These are phyloP conservation scores for Oleoguttula mirabilis DNA, from an alignment of 495 filamentous ascomycete species.

Conservation along the genomic window DNA sequence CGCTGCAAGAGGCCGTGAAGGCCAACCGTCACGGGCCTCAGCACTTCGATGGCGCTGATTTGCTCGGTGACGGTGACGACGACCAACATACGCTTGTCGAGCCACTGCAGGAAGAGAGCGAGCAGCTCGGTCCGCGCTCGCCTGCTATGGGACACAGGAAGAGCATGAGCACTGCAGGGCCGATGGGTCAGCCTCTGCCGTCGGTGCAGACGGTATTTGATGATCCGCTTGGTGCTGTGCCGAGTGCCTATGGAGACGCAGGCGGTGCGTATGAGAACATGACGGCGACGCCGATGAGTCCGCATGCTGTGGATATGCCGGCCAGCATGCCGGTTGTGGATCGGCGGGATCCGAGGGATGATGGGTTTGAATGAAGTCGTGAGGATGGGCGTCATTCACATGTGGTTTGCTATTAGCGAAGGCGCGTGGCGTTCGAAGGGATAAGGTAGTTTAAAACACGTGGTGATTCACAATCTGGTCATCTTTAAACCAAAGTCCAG, in stretches of 20 bases:
- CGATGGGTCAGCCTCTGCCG: constrained; percentile 5
- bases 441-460: too few species aligned
- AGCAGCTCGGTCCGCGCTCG: neutral
- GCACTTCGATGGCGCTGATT: constrained; percentile 10
- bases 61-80: constrained; percentile 3
- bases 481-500: too few species aligned
- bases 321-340: constrained; percentile 7
- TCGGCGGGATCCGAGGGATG: constrained; percentile 9
- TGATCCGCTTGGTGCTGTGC: constrained; percentile 14
- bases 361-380: constrained; percentile 21
- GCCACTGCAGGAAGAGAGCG: constrained; percentile 8
- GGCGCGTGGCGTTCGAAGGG: too few species aligned
- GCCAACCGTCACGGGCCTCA: constrained; percentile 6
- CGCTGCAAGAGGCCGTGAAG: constrained; percentile 32
- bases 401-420: too few species aligned
- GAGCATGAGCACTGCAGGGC: constrained; percentile 19
- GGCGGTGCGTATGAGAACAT: neutral
- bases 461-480: too few species aligned
- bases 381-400: too few species aligned
- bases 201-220: constrained; percentile 17
- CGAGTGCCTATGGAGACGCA: constrained; percentile 5
- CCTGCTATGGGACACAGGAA: constrained; percentile 20
- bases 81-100: constrained; percentile 18
- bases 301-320: neutral
- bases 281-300: constrained; percentile 4